Evolutionary conservation across 257 asterid species (phyloP).

Genomic region (Anisodus acutangulus): DNA sequence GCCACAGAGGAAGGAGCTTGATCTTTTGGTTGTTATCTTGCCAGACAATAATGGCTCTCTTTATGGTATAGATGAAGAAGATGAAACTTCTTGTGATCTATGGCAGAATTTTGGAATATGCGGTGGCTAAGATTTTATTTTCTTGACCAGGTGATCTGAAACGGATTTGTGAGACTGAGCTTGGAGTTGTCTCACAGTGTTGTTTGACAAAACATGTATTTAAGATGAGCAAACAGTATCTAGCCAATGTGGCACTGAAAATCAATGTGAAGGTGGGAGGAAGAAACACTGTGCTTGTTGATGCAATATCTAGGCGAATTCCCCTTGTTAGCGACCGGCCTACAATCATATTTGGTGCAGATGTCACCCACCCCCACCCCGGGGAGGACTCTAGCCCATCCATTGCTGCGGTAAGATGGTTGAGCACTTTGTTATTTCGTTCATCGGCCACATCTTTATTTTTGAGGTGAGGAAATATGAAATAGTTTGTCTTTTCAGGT

Average conservation of each 20-base stretch:
- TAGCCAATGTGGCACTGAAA: constrained; percentile 88
- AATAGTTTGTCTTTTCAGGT: constrained; percentile 56
- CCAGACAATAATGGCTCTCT: constrained; percentile 97
- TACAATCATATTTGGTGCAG: constrained; percentile 96
- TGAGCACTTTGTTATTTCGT: background rate
- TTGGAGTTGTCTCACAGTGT: constrained; percentile 96
- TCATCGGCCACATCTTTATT: background rate
- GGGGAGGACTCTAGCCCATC: constrained; percentile 99
- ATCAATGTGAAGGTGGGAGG: constrained; percentile 98
- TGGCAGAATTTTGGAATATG: background rate
- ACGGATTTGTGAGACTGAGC: constrained; percentile 93
- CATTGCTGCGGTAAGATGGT: constrained; percentile 81
- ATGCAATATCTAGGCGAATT: constrained; percentile 83
- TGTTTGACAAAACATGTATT: constrained; percentile 90
- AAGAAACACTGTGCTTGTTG: constrained; percentile 87
- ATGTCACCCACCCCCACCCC: constrained; percentile 97
- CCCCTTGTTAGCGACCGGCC: constrained; percentile 93
- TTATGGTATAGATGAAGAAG: constrained; percentile 60
- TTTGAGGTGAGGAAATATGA: background rate
- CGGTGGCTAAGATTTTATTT: background rate
- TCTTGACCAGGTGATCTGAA: constrained; percentile 73
- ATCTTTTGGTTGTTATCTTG: constrained; percentile 78
- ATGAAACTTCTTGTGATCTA: background rate
- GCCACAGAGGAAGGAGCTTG: constrained; percentile 75
- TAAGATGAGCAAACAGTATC: constrained; percentile 81